Conservation (phyloP, 2,329 filamentous ascomycete species). For the Grosmannia clavigera region DNA sequence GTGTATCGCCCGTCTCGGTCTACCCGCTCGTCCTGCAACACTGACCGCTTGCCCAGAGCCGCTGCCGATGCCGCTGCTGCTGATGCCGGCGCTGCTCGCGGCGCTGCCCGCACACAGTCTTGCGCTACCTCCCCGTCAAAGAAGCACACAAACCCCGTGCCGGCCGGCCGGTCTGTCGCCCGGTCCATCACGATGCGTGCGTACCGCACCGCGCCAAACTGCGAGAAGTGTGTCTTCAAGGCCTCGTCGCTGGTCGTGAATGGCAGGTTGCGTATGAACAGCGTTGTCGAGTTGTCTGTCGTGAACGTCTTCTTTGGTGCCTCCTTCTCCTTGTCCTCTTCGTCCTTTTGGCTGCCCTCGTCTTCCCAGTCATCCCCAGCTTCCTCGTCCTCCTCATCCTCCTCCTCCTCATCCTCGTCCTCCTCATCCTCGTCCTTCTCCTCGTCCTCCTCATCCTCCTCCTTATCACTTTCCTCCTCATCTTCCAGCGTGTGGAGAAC, state of each 20-base stretch:
- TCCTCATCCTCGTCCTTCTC: too few relatives aligned
- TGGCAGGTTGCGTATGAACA: slow-evolving; percentile 90
- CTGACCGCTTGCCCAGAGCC: slow-evolving; percentile 56
- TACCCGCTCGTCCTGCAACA: slow-evolving; percentile 74
- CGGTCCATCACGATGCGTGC: slow-evolving; percentile 83
- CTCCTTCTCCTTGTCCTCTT: slow-evolving; percentile 17
- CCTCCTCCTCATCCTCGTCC: slow-evolving; percentile 32
- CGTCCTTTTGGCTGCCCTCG: slow-evolving; percentile 21
- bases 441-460: slow-evolving; percentile 31
- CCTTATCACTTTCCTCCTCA: slow-evolving; percentile 39
- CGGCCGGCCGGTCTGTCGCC: slow-evolving; percentile 72
- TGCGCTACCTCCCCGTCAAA: slow-evolving; percentile 63
- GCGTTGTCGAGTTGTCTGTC: slow-evolving; percentile 58
- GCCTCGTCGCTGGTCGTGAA: slow-evolving; percentile 76
- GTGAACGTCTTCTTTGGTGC: slow-evolving; percentile 21
- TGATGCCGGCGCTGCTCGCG: slow-evolving; percentile 28
- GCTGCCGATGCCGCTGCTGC: slow-evolving; percentile 6
- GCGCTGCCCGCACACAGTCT: slow-evolving; percentile 63
- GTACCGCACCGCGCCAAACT: slow-evolving; percentile 82
- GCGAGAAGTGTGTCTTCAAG: slow-evolving; percentile 73
- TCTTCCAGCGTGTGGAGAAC: slow-evolving; percentile 45
- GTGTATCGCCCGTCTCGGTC: slow-evolving; percentile 82
- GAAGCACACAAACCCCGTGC: slow-evolving; percentile 94
- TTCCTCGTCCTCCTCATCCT: slow-evolving; percentile 31
- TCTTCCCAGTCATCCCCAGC: slow-evolving; percentile 31